These are phyloP conservation scores for Citrus cavaleriei DNA, from an alignment of 345 rosid species.

Conservation along the genomic window DNA sequence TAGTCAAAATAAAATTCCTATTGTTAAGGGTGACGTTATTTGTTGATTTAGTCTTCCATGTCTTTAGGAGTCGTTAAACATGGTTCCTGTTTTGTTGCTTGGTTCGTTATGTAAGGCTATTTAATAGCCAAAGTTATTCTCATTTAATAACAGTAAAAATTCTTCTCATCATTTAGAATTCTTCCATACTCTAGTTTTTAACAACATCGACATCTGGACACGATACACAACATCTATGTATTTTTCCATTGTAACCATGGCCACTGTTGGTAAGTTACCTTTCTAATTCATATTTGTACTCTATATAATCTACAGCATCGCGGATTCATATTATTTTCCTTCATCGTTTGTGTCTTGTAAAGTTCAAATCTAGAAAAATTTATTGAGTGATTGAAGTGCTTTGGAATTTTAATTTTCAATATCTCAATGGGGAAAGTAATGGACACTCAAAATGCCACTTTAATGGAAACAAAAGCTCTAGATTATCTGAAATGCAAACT, in stretches of 20 bases:
- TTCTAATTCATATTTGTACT: not conserved
- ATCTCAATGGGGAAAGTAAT: not conserved
- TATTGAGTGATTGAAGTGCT: not conserved
- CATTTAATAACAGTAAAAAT: too few species aligned
- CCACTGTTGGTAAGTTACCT: slow-evolving; percentile 68
- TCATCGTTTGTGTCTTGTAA: not conserved
- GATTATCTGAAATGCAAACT: not conserved
- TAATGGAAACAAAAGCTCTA: not conserved
- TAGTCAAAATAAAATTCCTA: too few species aligned
- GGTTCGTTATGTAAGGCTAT: too few species aligned
- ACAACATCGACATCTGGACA: slow-evolving; percentile 71
- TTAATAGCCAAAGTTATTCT: too few species aligned
- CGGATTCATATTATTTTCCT: not conserved
- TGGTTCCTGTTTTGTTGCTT: too few species aligned
- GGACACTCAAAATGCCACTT: not conserved
- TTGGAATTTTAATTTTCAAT: not conserved
- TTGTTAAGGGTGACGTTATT: too few species aligned
- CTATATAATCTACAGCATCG: not conserved
- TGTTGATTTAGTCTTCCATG: too few species aligned
- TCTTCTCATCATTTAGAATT: too few species aligned
- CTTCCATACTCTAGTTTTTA: too few species aligned
- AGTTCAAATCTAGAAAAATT: not conserved
- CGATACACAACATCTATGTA: slow-evolving; percentile 75
- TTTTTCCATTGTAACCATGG: slow-evolving; percentile 86
- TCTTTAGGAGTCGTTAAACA: too few species aligned